Percentiles rank a stretch among this genome's conserved stretches.
Evolutionary conservation across 176 grass and related monocot genomes (phyloP).

Genomic region (Musa schizocarpa): DNA sequence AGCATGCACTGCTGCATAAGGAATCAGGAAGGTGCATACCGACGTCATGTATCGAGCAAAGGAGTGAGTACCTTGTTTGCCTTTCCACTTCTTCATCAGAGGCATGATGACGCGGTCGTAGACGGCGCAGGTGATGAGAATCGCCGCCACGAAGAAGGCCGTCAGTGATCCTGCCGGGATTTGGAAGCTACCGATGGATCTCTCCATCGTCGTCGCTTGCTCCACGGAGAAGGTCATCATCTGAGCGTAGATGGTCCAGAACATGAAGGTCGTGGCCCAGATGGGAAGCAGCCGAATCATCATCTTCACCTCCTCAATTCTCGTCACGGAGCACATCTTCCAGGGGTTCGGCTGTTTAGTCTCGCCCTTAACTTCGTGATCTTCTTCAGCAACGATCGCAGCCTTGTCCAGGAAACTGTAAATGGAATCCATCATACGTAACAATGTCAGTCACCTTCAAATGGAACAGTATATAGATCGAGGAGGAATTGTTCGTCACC

Average conservation of each 20-base stretch:
- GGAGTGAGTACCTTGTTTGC: constrained; percentile 21
- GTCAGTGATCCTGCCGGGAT: constrained; percentile 73
- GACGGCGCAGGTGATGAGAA: constrained; percentile 55
- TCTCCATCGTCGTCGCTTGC: constrained; percentile 79
- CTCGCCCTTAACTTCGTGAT: constrained; percentile 26
- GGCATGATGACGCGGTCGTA: constrained; percentile 68
- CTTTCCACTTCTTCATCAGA: constrained; percentile 32
- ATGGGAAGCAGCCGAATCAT: constrained; percentile 60
- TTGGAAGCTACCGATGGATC: constrained; percentile 43
- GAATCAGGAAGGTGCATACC: too few species aligned
- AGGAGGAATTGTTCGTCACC: constrained; percentile 8
- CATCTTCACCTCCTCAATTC: constrained; percentile 87
- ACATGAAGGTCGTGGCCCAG: constrained; percentile 85
- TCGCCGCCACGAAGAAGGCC: constrained; percentile 59
- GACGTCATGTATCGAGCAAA: too few species aligned
- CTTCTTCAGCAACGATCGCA: constrained; percentile 52
- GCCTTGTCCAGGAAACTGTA: constrained; percentile 54
- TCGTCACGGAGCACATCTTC: constrained; percentile 56
- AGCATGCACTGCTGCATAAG: too few species aligned
- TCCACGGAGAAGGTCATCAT: constrained; percentile 89
- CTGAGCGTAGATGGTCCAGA: constrained; percentile 85
- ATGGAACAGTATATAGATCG: too few species aligned
- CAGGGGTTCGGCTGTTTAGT: constrained; percentile 37
- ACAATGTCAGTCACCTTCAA: too few species aligned
- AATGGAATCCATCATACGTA: not conserved